Conservation (phyloP, 768 basidiomycete species). For the Clavulina sp. region DNA sequence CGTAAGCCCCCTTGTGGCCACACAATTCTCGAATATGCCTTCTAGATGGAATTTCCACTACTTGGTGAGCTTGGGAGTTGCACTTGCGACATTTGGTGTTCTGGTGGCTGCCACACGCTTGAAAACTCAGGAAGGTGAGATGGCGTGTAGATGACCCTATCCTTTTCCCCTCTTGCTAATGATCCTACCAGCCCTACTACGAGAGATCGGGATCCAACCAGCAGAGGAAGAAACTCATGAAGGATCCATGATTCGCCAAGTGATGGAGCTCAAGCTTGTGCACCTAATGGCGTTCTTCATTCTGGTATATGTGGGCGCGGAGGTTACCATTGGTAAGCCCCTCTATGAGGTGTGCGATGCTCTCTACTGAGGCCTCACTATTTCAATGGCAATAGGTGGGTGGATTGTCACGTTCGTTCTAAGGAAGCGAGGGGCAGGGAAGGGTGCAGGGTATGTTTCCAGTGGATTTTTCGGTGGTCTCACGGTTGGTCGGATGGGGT, state of each 20-base stretch:
- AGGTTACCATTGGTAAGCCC: slow-evolving; percentile 25
- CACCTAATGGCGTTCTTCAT: slow-evolving; percentile 47
- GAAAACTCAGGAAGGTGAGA: slow-evolving; percentile 18
- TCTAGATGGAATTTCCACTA: slow-evolving; percentile 32
- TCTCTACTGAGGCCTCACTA: background rate
- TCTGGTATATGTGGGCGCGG: slow-evolving; percentile 48
- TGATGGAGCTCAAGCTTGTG: slow-evolving; percentile 34
- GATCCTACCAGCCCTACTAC: background rate
- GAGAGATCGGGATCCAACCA: slow-evolving; percentile 1
- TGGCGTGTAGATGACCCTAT: background rate
- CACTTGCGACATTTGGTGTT: slow-evolving; percentile 16
- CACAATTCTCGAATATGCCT: slow-evolving; percentile 27
- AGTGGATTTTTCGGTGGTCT: slow-evolving; percentile 24
- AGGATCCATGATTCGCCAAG: slow-evolving; percentile 20
- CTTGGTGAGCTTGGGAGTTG: slow-evolving; percentile 25
- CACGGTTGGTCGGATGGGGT: slow-evolving; percentile 33
- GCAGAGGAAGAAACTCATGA: background rate
- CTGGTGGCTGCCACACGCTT: slow-evolving; percentile 17
- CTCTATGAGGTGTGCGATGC: background rate
- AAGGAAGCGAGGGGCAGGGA: slow-evolving; percentile 9
- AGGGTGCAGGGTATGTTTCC: slow-evolving; percentile 10
- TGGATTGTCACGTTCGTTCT: slow-evolving; percentile 12
- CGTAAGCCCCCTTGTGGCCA: slow-evolving; percentile 34
- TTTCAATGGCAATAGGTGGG: slow-evolving; percentile 3
- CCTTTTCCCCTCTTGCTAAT: background rate